Conservation (phyloP, 805 yeast genomes). For the Wickerhamiella domercqiae region DNA sequence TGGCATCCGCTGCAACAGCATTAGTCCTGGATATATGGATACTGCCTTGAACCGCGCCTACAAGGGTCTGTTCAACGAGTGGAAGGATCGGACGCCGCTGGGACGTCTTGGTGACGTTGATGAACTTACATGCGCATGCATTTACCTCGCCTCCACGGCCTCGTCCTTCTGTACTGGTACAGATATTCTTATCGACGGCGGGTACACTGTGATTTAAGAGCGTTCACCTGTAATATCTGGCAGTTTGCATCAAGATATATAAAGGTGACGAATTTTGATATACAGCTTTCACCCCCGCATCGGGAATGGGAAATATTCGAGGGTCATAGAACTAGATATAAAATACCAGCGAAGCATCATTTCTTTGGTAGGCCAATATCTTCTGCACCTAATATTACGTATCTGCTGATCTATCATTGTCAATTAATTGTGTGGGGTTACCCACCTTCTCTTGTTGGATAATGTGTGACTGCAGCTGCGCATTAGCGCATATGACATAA, state of each 20-base stretch:
- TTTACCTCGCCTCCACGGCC: conserved; percentile 44
- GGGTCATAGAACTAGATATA: too few relatives aligned
- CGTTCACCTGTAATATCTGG: neutral
- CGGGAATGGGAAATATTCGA: too few relatives aligned
- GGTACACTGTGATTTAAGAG: conserved; percentile 27
- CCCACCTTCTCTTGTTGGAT: too few relatives aligned
- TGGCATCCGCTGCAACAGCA: conserved; percentile 50
- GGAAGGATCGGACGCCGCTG: conserved; percentile 52
- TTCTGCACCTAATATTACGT: neutral
- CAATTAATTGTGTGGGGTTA: too few relatives aligned
- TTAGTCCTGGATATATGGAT: conserved; percentile 57
- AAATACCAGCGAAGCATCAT: too few relatives aligned
- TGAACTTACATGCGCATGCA: conserved; percentile 50
- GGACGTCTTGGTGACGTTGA: conserved; percentile 58
- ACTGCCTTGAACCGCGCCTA: conserved; percentile 53
- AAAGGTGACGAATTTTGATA: too few relatives aligned
- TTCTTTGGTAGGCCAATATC: neutral
- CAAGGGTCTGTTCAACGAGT: conserved; percentile 34
- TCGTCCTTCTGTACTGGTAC: conserved; percentile 51
- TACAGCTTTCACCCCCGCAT: too few relatives aligned
- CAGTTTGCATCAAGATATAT: too few relatives aligned
- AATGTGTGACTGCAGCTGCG: too few relatives aligned
- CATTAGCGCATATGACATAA: too few relatives aligned
- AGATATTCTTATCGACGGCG: conserved; percentile 54
- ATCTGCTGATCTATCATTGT: neutral